Percentiles rank a stretch among this genome's conserved stretches.
Evolutionary conservation across 2,329 filamentous ascomycete genomes (phyloP).

Genomic region (Colletotrichum agaves): DNA sequence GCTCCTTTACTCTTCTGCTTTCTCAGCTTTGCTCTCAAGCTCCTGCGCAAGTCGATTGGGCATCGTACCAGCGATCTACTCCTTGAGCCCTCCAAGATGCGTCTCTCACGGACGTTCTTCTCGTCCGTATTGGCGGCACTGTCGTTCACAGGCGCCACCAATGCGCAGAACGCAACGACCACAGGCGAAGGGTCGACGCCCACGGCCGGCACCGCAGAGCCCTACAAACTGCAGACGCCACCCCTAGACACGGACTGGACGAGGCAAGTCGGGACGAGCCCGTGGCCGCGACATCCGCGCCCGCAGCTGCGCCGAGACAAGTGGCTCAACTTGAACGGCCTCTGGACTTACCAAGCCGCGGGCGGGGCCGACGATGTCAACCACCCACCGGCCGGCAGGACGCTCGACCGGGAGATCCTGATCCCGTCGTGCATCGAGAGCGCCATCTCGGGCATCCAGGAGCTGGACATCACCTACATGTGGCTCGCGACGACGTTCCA

Average conservation of each 20-base stretch:
- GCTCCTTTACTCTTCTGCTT: neutral
- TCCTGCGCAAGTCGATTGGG: neutral
- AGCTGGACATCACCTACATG: slow-evolving; percentile 53
- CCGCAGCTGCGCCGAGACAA: slow-evolving; percentile 64
- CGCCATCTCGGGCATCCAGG: slow-evolving; percentile 60
- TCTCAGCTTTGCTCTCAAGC: neutral
- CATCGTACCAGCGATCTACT: neutral
- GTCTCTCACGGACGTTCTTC: slow-evolving; percentile 17
- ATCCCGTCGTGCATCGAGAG: slow-evolving; percentile 58
- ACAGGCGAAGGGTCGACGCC: neutral
- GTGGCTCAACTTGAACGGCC: slow-evolving; percentile 68
- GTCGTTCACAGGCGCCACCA: neutral
- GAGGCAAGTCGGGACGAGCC: slow-evolving; percentile 59
- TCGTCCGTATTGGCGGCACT: slow-evolving; percentile 16
- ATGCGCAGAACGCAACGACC: slow-evolving; percentile 7
- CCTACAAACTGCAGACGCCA: slow-evolving; percentile 51
- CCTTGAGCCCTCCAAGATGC: slow-evolving; percentile 19
- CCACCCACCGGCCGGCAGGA: slow-evolving; percentile 40
- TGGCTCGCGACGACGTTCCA: slow-evolving; percentile 64
- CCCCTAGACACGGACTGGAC: slow-evolving; percentile 65
- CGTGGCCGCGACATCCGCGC: slow-evolving; percentile 68
- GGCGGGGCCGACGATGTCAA: slow-evolving; percentile 35
- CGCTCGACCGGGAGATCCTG: slow-evolving; percentile 52
- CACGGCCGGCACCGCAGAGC: slow-evolving; percentile 26
- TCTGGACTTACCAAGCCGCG: slow-evolving; percentile 65